Evolutionary conservation across 345 rosid species (phyloP), one percentile per base, ranked within the genome.

Genomic region (Anacardium occidentale): DNA sequence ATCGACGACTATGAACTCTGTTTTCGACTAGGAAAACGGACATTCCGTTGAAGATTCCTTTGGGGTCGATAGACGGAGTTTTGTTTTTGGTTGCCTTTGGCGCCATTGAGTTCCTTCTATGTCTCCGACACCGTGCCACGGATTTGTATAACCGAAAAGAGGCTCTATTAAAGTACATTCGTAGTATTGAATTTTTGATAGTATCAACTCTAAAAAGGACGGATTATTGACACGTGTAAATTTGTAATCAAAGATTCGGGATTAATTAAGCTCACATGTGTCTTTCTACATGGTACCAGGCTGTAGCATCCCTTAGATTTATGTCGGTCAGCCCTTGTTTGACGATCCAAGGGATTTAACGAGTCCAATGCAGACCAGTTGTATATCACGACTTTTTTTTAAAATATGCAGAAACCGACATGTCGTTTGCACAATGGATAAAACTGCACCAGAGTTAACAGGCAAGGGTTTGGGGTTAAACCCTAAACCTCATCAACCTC

Each of bases 41-140:
- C 90, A 92, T 84, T 65, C 87, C 90, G 56, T 90, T 76, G 86
- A 95, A 92, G 22, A 95, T 91, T 18, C 96, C 94, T 20, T 86
- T 45, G 12, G 89, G 84, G 65, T 84, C 91, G 26, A 82, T 68
- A 17, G 90, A 62, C 12, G 85, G 88, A 20, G 80, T 63, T 75
- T 45, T 73, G 1, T 62, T 79, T 71, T 81, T 85, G 74, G 82
- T 76, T 75, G 82, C 69, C 80, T 89, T 91, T 77, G 88, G 91
- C 91, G 91, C 93, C 98, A 93, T 90, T 83, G 67, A 37, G 14
- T 76, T 52, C 54, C 37, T 18, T 32, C 32, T n/a, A 0, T 10
- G 17, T 44, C 73, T 74, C 61, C 61, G 26, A 61, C 37, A 25
- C 17, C 51, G 51, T 52, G 58, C 59, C 64, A 48, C 13, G 45